Percentiles rank a stretch among this genome's conserved stretches.
Evolutionary conservation across 441 rosid species (phyloP).

Genomic region (Arabidopsis hybrid): DNA sequence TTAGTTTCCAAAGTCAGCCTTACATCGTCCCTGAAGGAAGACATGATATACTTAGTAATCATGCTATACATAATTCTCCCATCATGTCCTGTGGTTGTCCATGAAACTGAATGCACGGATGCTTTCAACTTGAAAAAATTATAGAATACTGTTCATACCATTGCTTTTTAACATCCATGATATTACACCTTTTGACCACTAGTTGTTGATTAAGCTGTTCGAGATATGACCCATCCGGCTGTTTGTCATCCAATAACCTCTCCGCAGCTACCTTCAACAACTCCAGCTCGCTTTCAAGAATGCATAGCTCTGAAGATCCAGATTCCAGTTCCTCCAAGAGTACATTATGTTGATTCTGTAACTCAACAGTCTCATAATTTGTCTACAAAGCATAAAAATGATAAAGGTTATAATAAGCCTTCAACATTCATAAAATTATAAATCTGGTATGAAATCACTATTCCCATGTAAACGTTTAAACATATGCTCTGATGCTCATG

Average conservation of each 20-base stretch:
- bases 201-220: slow-evolving; percentile 58
- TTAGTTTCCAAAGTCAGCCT: slow-evolving; percentile 61
- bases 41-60: slow-evolving; percentile 23
- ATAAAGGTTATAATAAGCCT: slow-evolving; percentile 11
- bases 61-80: not conserved
- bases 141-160: slow-evolving; percentile 53
- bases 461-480: not conserved
- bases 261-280: slow-evolving; percentile 61
- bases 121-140: slow-evolving; percentile 19
- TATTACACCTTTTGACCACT: slow-evolving; percentile 49
- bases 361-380: slow-evolving; percentile 41
- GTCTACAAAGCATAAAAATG: slow-evolving; percentile 47
- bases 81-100: slow-evolving; percentile 24
- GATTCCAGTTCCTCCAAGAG: slow-evolving; percentile 47
- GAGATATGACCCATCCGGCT: slow-evolving; percentile 56
- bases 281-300: slow-evolving; percentile 65
- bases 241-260: slow-evolving; percentile 59
- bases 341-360: slow-evolving; percentile 45
- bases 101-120: slow-evolving; percentile 9
- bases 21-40: slow-evolving; percentile 59
- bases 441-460: slow-evolving; percentile 1
- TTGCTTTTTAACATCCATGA: slow-evolving; percentile 55
- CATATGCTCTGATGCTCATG: slow-evolving; percentile 1
- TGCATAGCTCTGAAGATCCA: slow-evolving; percentile 51
- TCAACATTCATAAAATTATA: slow-evolving; percentile 8